phyloP scores from a whole-genome alignment of 1,139 yeast genomes.

The Suhomyces atakaporum region DNA sequence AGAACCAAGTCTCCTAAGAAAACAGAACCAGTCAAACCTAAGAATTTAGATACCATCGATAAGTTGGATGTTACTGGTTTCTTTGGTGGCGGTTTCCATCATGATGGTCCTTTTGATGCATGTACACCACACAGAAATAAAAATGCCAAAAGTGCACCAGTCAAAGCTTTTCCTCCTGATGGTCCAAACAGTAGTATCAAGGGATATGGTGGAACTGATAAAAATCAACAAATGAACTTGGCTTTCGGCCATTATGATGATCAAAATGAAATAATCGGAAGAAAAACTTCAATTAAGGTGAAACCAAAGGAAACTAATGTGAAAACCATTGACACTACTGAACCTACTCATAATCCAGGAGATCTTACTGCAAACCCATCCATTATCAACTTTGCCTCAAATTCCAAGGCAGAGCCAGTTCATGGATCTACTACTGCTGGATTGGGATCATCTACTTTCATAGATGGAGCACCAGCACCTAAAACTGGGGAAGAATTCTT shows the following conservation, averaged over 20 bases:
- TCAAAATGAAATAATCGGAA: constrained; percentile 41
- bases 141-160: constrained; percentile 81
- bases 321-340: constrained; percentile 14
- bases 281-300: constrained; percentile 21
- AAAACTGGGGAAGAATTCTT: constrained; percentile 26
- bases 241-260: constrained; percentile 59
- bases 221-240: constrained; percentile 58
- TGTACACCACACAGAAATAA: constrained; percentile 96
- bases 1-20: constrained; percentile 38
- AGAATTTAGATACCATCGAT: constrained; percentile 87
- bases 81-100: constrained; percentile 95
- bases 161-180: constrained; percentile 90
- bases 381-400: constrained; percentile 72
- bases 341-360: constrained; percentile 25
- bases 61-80: constrained; percentile 93
- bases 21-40: constrained; percentile 48
- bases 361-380: constrained; percentile 44
- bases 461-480: constrained; percentile 97
- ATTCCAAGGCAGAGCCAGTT: constrained; percentile 64
- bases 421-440: constrained; percentile 89
- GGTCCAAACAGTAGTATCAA: constrained; percentile 90
- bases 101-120: constrained; percentile 98
- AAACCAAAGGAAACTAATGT: constrained; percentile 17
- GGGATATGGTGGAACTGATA: constrained; percentile 54
- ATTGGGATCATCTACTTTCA: constrained; percentile 85